Percentiles rank a stretch among this genome's conserved stretches.
Conservation (phyloP, 805 yeast species). For the Ogataea parapolymorpha region DNA sequence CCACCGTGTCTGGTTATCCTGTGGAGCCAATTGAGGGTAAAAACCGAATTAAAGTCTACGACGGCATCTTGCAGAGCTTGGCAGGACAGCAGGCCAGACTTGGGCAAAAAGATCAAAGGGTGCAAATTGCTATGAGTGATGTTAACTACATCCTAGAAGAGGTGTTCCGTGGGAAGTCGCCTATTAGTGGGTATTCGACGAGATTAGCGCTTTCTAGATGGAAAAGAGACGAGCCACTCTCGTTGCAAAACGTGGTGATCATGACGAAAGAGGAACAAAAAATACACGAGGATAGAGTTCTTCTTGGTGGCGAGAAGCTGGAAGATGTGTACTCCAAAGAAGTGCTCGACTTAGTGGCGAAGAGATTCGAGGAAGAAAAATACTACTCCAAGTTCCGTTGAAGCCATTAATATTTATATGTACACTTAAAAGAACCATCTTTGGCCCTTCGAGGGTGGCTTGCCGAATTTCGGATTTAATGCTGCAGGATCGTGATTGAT, state of each 20-base stretch:
- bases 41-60: conserved; percentile 80
- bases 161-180: conserved; percentile 88
- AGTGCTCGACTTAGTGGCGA: conserved; percentile 52
- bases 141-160: conserved; percentile 85
- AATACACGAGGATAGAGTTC: conserved; percentile 70
- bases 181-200: conserved; percentile 77
- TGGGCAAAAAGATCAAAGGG: conserved; percentile 67
- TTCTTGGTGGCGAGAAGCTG: conserved; percentile 62
- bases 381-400: conserved; percentile 61
- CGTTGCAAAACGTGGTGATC: conserved; percentile 76
- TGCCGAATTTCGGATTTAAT: conserved; percentile 47
- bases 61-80: conserved; percentile 73
- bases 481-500: conserved; percentile 37
- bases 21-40: conserved; percentile 90
- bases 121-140: conserved; percentile 71
- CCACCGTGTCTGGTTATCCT: conserved; percentile 82
- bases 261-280: conserved; percentile 87
- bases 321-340: conserved; percentile 62
- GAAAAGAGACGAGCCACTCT: conserved; percentile 65
- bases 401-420: conserved; percentile 6
- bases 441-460: conserved; percentile 46
- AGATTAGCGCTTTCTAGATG: conserved; percentile 79
- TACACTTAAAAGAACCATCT: conserved; percentile 54
- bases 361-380: conserved; percentile 70
- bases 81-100: conserved; percentile 85